Evolutionary conservation across 2,329 filamentous ascomycete genomes (phyloP).

Genomic region (Thelonectria rubi): DNA sequence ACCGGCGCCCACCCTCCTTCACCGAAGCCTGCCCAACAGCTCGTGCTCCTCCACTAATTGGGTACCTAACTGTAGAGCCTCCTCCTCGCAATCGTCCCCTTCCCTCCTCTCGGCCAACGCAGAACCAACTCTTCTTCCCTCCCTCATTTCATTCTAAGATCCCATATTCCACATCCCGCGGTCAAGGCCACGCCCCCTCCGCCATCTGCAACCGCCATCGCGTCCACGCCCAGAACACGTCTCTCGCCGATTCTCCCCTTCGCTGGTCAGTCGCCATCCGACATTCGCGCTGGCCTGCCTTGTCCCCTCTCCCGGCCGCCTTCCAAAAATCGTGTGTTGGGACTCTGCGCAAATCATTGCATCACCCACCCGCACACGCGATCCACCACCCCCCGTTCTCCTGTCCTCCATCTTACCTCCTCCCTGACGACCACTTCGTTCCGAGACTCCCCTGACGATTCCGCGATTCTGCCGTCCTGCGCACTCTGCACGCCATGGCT

Average conservation of each 20-base stretch:
- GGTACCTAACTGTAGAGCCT: slow-evolving; percentile 11
- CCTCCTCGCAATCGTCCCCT: slow-evolving; percentile 26
- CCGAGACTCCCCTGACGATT: slow-evolving; percentile 39
- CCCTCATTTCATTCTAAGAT: slow-evolving; percentile 40
- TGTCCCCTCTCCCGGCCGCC: slow-evolving; percentile 29
- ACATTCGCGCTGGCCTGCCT: slow-evolving; percentile 29
- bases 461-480: slow-evolving; percentile 45
- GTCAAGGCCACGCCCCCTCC: slow-evolving; percentile 27
- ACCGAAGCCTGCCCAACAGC: slow-evolving; percentile 8
- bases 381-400: slow-evolving; percentile 42
- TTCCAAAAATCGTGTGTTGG: slow-evolving; percentile 44
- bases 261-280: slow-evolving; percentile 25
- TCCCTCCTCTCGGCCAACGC: slow-evolving; percentile 22
- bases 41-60: slow-evolving; percentile 6
- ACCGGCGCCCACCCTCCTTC: slow-evolving; percentile 6
- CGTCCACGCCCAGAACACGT: slow-evolving; percentile 21
- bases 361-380: slow-evolving; percentile 44
- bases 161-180: slow-evolving; percentile 32
- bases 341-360: slow-evolving; percentile 47
- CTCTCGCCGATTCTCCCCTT: slow-evolving; percentile 17
- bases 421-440: slow-evolving; percentile 36
- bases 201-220: slow-evolving; percentile 29
- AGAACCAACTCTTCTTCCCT: slow-evolving; percentile 28
- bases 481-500: slow-evolving; percentile 73
- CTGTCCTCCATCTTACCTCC: slow-evolving; percentile 36